These are phyloP conservation scores for Hirsutella thompsonii DNA, from an alignment of 2,329 filamentous ascomycete species.

Conservation along the genomic window DNA sequence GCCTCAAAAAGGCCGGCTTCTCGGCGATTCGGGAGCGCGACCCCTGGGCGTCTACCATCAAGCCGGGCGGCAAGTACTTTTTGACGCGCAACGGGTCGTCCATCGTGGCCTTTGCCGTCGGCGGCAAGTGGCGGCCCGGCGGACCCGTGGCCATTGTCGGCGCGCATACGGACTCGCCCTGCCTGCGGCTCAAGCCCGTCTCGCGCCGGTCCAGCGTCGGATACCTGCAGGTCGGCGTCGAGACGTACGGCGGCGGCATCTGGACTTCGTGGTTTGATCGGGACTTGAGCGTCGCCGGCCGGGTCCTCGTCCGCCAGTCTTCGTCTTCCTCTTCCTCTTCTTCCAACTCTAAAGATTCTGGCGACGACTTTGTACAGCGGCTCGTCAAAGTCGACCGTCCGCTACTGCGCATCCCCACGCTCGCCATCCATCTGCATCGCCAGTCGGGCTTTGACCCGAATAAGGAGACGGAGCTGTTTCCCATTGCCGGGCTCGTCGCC, in stretches of 20 bases:
- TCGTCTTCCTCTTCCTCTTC: too few species aligned
- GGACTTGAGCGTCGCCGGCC: slow-evolving; percentile 79
- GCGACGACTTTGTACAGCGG: slow-evolving; percentile 63
- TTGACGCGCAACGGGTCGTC: slow-evolving; percentile 88
- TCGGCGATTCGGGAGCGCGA: slow-evolving; percentile 80
- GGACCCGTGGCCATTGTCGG: slow-evolving; percentile 89
- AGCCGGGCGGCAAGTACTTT: slow-evolving; percentile 89
- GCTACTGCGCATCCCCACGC: slow-evolving; percentile 79
- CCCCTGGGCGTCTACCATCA: slow-evolving; percentile 67
- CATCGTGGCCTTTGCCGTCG: slow-evolving; percentile 84
- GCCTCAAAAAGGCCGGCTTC: slow-evolving; percentile 76
- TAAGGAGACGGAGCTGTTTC: slow-evolving; percentile 92
- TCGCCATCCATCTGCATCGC: slow-evolving; percentile 89
- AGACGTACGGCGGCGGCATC: slow-evolving; percentile 91
- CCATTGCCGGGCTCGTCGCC: slow-evolving; percentile 76
- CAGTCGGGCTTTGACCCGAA: slow-evolving; percentile 82
- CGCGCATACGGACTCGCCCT: slow-evolving; percentile 91
- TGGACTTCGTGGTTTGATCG: slow-evolving; percentile 99
- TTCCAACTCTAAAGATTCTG: too few species aligned
- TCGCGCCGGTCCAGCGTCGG: slow-evolving; percentile 79
- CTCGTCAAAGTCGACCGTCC: slow-evolving; percentile 85
- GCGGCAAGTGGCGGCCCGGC: slow-evolving; percentile 79
- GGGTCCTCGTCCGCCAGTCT: slow-evolving; percentile 73
- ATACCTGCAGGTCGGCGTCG: slow-evolving; percentile 88
- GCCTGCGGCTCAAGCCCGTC: slow-evolving; percentile 83